Evolutionary conservation across 495 filamentous ascomycete species (phyloP).

Genomic region (Aspergillus carlsbadensis): DNA sequence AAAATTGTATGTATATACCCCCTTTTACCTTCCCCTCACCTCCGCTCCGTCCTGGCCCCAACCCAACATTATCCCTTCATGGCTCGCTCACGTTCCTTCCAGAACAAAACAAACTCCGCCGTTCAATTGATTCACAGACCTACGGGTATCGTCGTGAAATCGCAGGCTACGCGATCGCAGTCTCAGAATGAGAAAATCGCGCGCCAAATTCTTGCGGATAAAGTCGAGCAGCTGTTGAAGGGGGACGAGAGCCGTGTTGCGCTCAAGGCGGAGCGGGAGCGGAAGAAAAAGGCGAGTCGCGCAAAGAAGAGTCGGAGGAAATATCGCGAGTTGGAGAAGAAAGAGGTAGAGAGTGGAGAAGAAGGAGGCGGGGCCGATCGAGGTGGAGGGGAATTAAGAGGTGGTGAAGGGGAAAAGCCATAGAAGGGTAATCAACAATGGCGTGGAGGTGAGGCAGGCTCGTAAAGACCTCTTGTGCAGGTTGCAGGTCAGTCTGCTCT

Average conservation of each 20-base stretch:
- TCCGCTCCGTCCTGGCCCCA: too few species aligned
- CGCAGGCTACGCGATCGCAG: conserved; percentile 83
- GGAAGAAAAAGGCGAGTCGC: conserved; percentile 65
- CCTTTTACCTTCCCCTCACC: not conserved
- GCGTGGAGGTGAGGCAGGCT: not conserved
- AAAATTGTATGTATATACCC: conserved; percentile 61
- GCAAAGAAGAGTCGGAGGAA: conserved; percentile 67
- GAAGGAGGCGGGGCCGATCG: conserved; percentile 20
- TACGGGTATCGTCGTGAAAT: conserved; percentile 88
- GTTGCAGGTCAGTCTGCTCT: not conserved
- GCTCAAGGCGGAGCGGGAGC: conserved; percentile 52
- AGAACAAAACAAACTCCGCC: conserved; percentile 97
- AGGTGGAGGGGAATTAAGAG: conserved; percentile 36
- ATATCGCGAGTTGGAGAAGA: conserved; percentile 53
- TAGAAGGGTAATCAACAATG: not conserved
- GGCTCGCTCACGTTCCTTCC: not conserved
- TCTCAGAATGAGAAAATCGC: conserved; percentile 89
- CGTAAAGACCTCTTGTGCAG: not conserved
- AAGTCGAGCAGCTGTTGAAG: conserved; percentile 66
- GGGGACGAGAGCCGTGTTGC: conserved; percentile 58
- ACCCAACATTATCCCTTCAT: not conserved
- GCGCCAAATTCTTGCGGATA: conserved; percentile 70
- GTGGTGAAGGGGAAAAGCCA: not conserved
- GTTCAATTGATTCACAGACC: conserved; percentile 91
- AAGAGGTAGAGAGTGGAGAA: conserved; percentile 47